phyloP scores from a whole-genome alignment of 2,329 filamentous ascomycete genomes.

The Metarhizium album region DNA sequence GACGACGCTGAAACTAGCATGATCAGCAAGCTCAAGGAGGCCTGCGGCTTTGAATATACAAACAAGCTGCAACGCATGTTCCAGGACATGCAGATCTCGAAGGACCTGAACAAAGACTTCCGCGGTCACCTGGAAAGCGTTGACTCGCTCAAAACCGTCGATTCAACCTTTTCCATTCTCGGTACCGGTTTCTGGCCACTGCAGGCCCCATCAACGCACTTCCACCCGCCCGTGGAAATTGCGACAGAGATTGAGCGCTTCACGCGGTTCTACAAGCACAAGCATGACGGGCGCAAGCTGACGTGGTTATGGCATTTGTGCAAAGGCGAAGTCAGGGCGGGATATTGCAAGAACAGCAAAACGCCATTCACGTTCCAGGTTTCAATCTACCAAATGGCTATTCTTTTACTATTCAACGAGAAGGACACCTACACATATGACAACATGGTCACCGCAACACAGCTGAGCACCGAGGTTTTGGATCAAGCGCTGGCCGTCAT shows the following conservation, averaged over 20 bases:
- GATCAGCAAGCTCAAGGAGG: constrained; percentile 98
- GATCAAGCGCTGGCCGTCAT: constrained; percentile 81
- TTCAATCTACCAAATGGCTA: constrained; percentile 95
- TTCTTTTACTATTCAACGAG: constrained; percentile 90
- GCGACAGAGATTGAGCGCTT: constrained; percentile 84
- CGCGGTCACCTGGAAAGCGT: constrained; percentile 56
- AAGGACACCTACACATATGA: constrained; percentile 76
- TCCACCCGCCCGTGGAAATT: constrained; percentile 78
- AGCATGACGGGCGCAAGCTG: constrained; percentile 91
- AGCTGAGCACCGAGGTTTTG: constrained; percentile 68
- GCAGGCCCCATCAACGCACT: constrained; percentile 74
- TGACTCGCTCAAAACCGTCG: constrained; percentile 55
- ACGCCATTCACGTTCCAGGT: constrained; percentile 95
- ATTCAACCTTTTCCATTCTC: constrained; percentile 84
- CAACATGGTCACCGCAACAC: constrained; percentile 73
- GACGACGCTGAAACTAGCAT: constrained; percentile 98
- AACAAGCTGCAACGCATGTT: constrained; percentile 99
- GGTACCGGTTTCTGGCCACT: constrained; percentile 98
- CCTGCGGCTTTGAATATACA: constrained; percentile 97
- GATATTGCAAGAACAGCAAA: constrained; percentile 82
- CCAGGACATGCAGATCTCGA: constrained; percentile 98
- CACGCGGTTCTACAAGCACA: constrained; percentile 83
- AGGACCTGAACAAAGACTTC: constrained; percentile 87
- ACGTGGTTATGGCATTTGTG: constrained; percentile 98
- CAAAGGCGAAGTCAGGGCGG: constrained; percentile 92